phyloP scores from a whole-genome alignment of 2,329 filamentous ascomycete genomes.

The Rhynchosporium graminicola region DNA sequence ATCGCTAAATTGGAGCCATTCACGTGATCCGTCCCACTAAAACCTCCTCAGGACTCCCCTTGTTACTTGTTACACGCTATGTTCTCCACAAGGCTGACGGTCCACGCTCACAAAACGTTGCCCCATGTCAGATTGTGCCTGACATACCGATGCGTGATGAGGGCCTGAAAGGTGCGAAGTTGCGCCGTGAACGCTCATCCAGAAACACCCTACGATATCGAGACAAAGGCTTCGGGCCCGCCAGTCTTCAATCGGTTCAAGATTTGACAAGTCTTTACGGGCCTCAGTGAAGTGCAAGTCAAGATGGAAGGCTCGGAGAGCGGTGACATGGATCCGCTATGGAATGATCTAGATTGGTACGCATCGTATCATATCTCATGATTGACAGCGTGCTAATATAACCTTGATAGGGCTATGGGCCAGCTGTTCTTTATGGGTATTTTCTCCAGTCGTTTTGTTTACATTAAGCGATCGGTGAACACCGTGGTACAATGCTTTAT shows the following conservation, averaged over 20 bases:
- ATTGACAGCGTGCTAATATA: constrained; percentile 23
- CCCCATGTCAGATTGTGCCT: constrained; percentile 20
- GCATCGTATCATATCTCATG: constrained; percentile 15
- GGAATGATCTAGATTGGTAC: constrained; percentile 40
- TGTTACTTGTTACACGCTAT: constrained; percentile 11
- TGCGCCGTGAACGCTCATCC: constrained; percentile 23
- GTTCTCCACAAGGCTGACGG: constrained; percentile 19
- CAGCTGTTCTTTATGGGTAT: constrained; percentile 71
- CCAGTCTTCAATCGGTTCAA: constrained; percentile 4
- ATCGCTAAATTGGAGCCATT: neutral
- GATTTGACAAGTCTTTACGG: constrained; percentile 19
- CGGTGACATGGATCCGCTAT: constrained; percentile 39
- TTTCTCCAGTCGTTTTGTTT: constrained; percentile 1
- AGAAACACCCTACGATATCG: constrained; percentile 29
- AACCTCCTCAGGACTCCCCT: neutral
- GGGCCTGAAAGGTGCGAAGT: constrained; percentile 30
- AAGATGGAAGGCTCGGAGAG: constrained; percentile 55
- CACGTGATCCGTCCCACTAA: constrained; percentile 9
- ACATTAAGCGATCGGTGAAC: neutral
- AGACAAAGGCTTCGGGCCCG: constrained; percentile 26
- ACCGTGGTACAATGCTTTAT: neutral
- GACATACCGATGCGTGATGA: constrained; percentile 21
- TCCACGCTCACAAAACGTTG: constrained; percentile 21
- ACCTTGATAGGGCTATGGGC: constrained; percentile 61
- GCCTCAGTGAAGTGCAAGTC: constrained; percentile 18